Evolutionary conservation across 139 green algal genomes (phyloP).

Genomic region (Micractinium sp.): DNA sequence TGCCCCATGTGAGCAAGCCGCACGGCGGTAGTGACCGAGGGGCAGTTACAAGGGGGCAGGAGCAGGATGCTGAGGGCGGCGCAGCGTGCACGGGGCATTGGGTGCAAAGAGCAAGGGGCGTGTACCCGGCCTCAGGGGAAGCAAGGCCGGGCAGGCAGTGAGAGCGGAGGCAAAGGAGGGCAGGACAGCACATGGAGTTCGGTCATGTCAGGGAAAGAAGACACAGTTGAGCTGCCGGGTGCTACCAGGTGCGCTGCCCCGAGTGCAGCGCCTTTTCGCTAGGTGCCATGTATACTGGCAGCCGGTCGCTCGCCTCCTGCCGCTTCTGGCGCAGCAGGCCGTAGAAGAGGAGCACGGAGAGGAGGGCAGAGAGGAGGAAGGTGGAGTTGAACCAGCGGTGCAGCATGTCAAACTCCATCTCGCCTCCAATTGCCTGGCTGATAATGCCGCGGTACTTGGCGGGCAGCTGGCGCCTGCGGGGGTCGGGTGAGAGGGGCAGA

Average conservation of each 20-base stretch:
- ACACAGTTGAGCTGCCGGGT: too few species aligned
- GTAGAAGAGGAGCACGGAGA: constrained; percentile 54
- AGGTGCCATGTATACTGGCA: constrained; percentile 26
- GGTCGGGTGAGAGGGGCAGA: not conserved
- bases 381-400: constrained; percentile 60
- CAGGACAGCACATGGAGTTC: too few species aligned
- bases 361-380: constrained; percentile 37
- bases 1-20: not conserved
- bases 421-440: constrained; percentile 73
- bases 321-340: constrained; percentile 32
- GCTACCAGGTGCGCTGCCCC: not conserved
- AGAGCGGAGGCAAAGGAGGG: too few species aligned
- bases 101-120: too few species aligned
- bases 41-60: too few species aligned
- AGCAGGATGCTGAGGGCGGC: too few species aligned
- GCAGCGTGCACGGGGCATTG: too few species aligned
- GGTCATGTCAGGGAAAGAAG: too few species aligned
- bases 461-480: constrained; percentile 72
- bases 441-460: constrained; percentile 70
- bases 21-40: too few species aligned
- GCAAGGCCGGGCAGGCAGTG: too few species aligned
- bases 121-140: too few species aligned
- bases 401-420: constrained; percentile 89
- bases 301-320: constrained; percentile 29
- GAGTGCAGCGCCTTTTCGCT: not conserved